phyloP scores from a whole-genome alignment of 2,329 filamentous ascomycete genomes.

The Xylaria sp. region DNA sequence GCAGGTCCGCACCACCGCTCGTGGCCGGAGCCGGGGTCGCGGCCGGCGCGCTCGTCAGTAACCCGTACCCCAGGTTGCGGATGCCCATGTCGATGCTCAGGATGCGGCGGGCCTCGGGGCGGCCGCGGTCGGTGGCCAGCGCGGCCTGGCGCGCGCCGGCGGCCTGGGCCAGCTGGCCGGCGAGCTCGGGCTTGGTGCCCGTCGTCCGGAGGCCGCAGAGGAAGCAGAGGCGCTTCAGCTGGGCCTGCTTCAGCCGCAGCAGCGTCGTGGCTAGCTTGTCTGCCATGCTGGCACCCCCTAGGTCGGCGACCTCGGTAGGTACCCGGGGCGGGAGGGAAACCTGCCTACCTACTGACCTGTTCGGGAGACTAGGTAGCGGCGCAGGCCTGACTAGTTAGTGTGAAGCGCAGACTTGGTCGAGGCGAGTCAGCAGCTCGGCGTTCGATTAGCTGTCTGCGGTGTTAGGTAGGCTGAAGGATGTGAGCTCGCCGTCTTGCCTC shows the following conservation, averaged over 20 bases:
- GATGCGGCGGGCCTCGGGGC: slow-evolving; percentile 46
- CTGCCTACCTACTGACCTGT: background rate
- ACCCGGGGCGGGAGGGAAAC: too few relatives aligned
- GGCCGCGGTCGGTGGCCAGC: slow-evolving; percentile 14
- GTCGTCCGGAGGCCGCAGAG: slow-evolving; percentile 61
- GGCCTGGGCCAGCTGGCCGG: slow-evolving; percentile 51
- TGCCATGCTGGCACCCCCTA: slow-evolving; percentile 6
- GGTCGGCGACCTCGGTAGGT: background rate
- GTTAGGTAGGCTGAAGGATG: too few relatives aligned
- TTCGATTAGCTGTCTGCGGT: too few relatives aligned
- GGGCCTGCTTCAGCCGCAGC: slow-evolving; percentile 48
- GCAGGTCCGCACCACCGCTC: slow-evolving; percentile 2
- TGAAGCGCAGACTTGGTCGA: too few relatives aligned
- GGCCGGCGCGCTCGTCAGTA: slow-evolving; percentile 44
- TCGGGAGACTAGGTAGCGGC: too few relatives aligned
- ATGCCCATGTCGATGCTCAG: slow-evolving; percentile 86
- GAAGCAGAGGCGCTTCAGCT: slow-evolving; percentile 62
- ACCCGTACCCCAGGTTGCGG: slow-evolving; percentile 75
- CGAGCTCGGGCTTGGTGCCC: slow-evolving; percentile 61
- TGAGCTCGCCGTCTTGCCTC: too few relatives aligned
- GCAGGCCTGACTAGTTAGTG: too few relatives aligned
- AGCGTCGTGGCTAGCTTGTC: slow-evolving; percentile 8
- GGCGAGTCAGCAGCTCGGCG: too few relatives aligned
- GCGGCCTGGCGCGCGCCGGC: background rate
- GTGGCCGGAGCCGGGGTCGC: slow-evolving; percentile 23